Evolutionary conservation across 257 asterid species (phyloP), one percentile per base, ranked within the genome.

Genomic region (Nicotiana paniculata): DNA sequence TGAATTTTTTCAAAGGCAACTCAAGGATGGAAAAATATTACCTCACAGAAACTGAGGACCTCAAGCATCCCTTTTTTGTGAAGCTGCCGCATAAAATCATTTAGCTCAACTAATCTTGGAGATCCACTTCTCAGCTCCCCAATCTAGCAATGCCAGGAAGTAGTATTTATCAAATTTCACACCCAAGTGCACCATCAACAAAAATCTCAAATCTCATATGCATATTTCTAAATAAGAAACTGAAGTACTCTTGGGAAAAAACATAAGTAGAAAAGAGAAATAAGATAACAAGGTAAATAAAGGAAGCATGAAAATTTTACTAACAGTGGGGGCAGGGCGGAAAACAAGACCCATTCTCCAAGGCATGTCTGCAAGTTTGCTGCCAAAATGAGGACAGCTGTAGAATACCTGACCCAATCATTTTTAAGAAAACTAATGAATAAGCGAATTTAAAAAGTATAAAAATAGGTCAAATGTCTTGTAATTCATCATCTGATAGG

Each of bases 111-210:
- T 82, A 96, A 81, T 86, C 95, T 88, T 53, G 98, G 99, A 28
- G 99, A 96, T 90, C 99, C 99, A 91, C 98, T 96, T 90, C 97
- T 92, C 86, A 94, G 86, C 87, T 96, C 99, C 83, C 96, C 98
- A 35, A 96, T 96, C 99, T 94, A 89, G 85, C 79, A 81, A 85
- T 48, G 77, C n/a, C 81, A 88, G 67, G 82, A 82, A 66, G 68
- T 69, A 84, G 43, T 46, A 79, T 4, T 46, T 24, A 80, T 81
- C 17, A 51, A 28, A 51, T 75, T 75, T 51, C 80, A 75, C 79
- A 75, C 2, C 80, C 63, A 51, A 3, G 5, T 53, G 26, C 80
- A 75, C 62, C 64, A 28, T 2, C 66, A 68, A 69, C 66, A 77
- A 58, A 28, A 84, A 77, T 13, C 79, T 79, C 67, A 54, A 12